Base-by-base conservation (phyloP, 2,329 filamentous ascomycete species). In the Penicillium sp. region DNA sequence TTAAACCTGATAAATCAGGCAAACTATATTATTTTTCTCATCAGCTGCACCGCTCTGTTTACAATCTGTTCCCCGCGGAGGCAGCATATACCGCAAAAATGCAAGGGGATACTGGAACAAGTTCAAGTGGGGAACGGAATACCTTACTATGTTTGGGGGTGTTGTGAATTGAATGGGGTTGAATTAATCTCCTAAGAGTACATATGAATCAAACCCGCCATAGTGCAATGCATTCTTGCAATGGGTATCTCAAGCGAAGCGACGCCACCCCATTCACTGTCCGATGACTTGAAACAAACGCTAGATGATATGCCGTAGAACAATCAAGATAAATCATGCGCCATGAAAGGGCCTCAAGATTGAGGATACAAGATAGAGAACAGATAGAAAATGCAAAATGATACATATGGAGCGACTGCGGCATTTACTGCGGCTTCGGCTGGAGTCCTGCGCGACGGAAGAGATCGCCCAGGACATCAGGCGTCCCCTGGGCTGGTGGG, bases 371-470 rank as follows among this genome's bases (percentile, higher is more conserved):
- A 3, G n/a, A 35, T 15, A 35, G 11, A 40, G 20, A 40, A 40
- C n/a, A 14, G 12, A 41, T 41, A 23, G 15, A 31, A 41, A 44
- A 54, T 43, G 37, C 31, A 41, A 44, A 40, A 15, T 22, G 18
- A 33, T 8, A 37, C 18, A 47, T 22, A 49, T 26, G 22, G 9
- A 26, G 5, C 23, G 12, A 25, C 7, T 26, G 7, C 47, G 9
- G 6, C 47, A 18, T 42, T 20, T 41, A 50, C 14, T 35, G 11
- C 18, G 31, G n/a, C n/a, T 50, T n/a, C 1, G 48, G 48, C 1
- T 14, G 20, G 33, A 76, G 58, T 31, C 75, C 75, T 12, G 76
- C 77, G 59, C 70, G 74, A 51, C 74, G 72, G 54, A 79, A 79
- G 12, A 78, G 56, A 61, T 76, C 69, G 11, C 70, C 70, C 20